Base-by-base conservation (phyloP, 1,284 basidiomycete genomes). In the Cystobasidiaceae sp. region DNA sequence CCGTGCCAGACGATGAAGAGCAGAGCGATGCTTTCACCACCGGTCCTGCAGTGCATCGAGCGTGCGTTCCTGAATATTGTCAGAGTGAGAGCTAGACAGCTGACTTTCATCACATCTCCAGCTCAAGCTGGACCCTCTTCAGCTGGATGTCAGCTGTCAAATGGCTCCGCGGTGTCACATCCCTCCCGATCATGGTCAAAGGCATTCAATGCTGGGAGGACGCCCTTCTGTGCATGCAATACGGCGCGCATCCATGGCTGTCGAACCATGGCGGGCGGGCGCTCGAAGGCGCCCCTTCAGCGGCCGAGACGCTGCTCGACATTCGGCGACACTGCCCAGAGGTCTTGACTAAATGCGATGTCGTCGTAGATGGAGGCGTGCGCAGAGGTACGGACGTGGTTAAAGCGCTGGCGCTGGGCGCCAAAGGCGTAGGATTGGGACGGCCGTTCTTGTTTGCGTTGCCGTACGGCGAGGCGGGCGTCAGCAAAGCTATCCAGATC, bases 401-500 rank as follows among this genome's bases (percentile, higher is more conserved):
- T 56, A 97, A 97, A 77, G 91, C 92, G 0, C 78, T 96, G 1
- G 93, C 90, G 71, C 80, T 97, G 28, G 93, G 93, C 39, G 93
- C 93, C 0, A 87, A 80, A 69, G 91, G 89, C 3, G 91, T 94
- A 5, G 93, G 93, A 1, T 79, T 96, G 28, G 93, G 93, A 2
- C 19, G 69, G 21, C 68, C 69, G 2, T 69, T 67, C 13, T 19
- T 67, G 41, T 61, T 39, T 7, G 56, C 37, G 1, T 27, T 61
- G 30, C 21, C 21, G 21, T 57, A 57, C 37, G 54, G 54, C 9
- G 39, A 19, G 5, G 37, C 30, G 34, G 39, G 54, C 21, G 54
- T 57, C 13, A 33, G 4, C 8, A 57, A 57, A 33, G 28, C 37
- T 11, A 27, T 57, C 19, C 28, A 57, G 21, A 33, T 57, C 54